phyloP scores from a whole-genome alignment of 1,139 yeast genomes.

The Candida sanyaensis region DNA sequence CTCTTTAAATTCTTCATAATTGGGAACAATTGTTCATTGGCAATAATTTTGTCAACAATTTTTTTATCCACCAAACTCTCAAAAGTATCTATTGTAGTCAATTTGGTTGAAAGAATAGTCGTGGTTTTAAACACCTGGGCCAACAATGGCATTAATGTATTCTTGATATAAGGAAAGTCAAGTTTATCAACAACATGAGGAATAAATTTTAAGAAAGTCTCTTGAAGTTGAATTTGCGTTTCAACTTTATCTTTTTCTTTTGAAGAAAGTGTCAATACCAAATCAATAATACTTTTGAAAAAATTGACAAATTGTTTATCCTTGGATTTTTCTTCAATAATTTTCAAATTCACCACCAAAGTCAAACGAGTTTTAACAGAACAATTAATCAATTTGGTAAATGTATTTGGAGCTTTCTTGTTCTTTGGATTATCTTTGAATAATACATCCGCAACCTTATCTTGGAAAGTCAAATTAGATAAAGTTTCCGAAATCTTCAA shows the following conservation, averaged over 20 bases:
- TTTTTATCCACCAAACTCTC: conserved; percentile 55
- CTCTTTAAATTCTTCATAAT: conserved; percentile 74
- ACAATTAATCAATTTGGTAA: conserved; percentile 41
- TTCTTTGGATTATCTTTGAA: conserved; percentile 32
- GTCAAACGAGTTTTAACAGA: conserved; percentile 39
- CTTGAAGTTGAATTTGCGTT: conserved; percentile 54
- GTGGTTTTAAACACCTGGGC: conserved; percentile 79
- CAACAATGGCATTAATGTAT: conserved; percentile 69
- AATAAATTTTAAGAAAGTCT: conserved; percentile 50
- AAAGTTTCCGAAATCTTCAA: conserved; percentile 65
- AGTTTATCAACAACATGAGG: conserved; percentile 47
- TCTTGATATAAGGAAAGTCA: conserved; percentile 75
- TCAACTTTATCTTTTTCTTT: conserved; percentile 27
- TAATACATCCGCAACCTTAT: conserved; percentile 51
- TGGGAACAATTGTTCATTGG: conserved; percentile 78
- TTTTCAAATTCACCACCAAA: conserved; percentile 56
- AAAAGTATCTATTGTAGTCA: conserved; percentile 68
- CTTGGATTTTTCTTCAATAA: conserved; percentile 54
- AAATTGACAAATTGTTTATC: conserved; percentile 42
- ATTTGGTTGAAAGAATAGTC: conserved; percentile 75
- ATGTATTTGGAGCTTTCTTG: conserved; percentile 37
- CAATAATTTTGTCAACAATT: conserved; percentile 69
- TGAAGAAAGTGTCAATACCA: conserved; percentile 32
- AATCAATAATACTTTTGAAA: conserved; percentile 30
- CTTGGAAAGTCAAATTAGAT: conserved; percentile 78